Evolutionary conservation across 2,329 filamentous ascomycete species (phyloP).

Genomic region (Apiospora hydei): DNA sequence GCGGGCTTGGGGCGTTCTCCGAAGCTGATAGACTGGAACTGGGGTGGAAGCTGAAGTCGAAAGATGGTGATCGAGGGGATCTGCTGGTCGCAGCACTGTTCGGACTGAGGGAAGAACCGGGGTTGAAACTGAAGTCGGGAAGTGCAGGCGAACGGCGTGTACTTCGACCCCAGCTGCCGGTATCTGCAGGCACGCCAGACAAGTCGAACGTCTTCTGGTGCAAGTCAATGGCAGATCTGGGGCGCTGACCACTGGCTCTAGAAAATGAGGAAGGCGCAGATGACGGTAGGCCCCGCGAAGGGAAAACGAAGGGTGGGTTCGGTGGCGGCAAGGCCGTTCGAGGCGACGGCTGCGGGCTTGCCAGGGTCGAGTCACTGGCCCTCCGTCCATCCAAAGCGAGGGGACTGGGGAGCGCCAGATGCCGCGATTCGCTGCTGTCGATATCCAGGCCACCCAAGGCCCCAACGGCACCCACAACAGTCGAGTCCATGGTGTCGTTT

Average conservation of each 20-base stretch:
- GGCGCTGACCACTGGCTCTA: slow-evolving; percentile 57
- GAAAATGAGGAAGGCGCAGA: slow-evolving; percentile 57
- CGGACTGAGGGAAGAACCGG: slow-evolving; percentile 44
- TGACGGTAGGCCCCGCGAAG: slow-evolving; percentile 54
- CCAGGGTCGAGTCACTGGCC: slow-evolving; percentile 33
- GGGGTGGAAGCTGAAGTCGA: slow-evolving; percentile 36
- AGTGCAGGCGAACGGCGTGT: slow-evolving; percentile 47
- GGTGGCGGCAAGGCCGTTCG: slow-evolving; percentile 55
- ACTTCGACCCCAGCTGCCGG: slow-evolving; percentile 22
- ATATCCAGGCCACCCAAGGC: slow-evolving; percentile 27
- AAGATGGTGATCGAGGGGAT: slow-evolving; percentile 41
- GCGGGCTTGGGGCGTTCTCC: slow-evolving; percentile 58
- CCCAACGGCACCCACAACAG: slow-evolving; percentile 23
- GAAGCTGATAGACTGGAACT: slow-evolving; percentile 37
- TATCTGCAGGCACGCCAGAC: slow-evolving; percentile 28
- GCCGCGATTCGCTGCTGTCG: slow-evolving; percentile 35
- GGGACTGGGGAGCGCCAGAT: slow-evolving; percentile 39
- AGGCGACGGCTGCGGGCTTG: slow-evolving; percentile 45
- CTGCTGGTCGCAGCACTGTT: slow-evolving; percentile 25
- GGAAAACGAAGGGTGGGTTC: slow-evolving; percentile 72
- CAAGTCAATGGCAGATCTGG: slow-evolving; percentile 59
- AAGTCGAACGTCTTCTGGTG: slow-evolving; percentile 31
- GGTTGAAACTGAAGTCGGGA: slow-evolving; percentile 65
- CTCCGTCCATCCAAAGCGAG: slow-evolving; percentile 36
- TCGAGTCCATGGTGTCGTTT: slow-evolving; percentile 43